Evolutionary conservation across 768 basidiomycete species (phyloP).

Genomic region (Mycena polygramma): DNA sequence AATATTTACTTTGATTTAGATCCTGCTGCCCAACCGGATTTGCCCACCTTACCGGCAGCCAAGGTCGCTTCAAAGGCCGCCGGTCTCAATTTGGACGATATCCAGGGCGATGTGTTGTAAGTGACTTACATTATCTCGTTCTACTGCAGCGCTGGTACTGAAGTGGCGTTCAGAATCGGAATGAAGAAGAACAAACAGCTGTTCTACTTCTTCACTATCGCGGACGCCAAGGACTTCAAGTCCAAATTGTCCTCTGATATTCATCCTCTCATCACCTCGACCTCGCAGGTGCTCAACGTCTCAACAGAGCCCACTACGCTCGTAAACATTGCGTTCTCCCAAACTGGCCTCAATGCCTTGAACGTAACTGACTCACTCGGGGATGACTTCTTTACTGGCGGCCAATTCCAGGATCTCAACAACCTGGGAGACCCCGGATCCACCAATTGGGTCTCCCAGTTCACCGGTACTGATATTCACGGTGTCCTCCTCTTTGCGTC

Average conservation of each 20-base stretch:
- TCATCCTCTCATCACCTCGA: conserved; percentile 61
- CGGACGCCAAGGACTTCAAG: conserved; percentile 58
- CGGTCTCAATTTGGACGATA: conserved; percentile 51
- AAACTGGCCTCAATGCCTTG: conserved; percentile 22
- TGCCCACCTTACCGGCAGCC: conserved; percentile 18
- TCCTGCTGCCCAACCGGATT: conserved; percentile 18
- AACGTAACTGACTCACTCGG: conserved; percentile 20
- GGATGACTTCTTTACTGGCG: conserved; percentile 8
- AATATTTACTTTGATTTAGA: conserved; percentile 1
- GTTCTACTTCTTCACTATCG: conserved; percentile 67
- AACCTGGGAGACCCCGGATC: conserved; percentile 23
- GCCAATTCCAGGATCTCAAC: conserved; percentile 7
- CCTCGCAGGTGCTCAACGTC: conserved; percentile 54
- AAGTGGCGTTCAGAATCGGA: conserved; percentile 54
- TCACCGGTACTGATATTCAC: conserved; percentile 32
- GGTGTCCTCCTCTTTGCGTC: conserved; percentile 39
- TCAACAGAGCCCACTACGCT: conserved; percentile 44
- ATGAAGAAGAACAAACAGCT: conserved; percentile 68
- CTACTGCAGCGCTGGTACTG: neutral
- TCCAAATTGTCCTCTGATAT: conserved; percentile 53
- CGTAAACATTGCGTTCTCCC: conserved; percentile 43
- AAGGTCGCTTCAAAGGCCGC: conserved; percentile 18
- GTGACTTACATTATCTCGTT: conserved; percentile 22
- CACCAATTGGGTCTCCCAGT: conserved; percentile 32
- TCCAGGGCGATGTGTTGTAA: conserved; percentile 64